A percentile compares a stretch with the other conserved stretches of the same genome.
Conservation (phyloP, 495 filamentous ascomycete species). For the Penicillium flavigenum region DNA sequence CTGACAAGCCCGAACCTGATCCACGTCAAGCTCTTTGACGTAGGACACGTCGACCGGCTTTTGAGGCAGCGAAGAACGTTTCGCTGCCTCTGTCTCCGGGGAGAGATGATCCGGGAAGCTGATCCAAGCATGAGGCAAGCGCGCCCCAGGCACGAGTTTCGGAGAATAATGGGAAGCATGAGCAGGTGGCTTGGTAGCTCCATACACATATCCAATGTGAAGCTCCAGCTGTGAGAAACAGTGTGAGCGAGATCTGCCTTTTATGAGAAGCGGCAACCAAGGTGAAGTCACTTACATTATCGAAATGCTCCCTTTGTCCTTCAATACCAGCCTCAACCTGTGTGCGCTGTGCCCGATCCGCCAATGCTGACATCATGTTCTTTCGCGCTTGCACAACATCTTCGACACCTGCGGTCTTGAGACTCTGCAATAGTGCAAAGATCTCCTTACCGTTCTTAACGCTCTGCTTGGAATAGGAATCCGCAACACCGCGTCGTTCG, state of each 20-base stretch:
- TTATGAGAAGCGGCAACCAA: neutral
- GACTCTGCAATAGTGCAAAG: conserved; percentile 24
- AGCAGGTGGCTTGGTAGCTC: conserved; percentile 20
- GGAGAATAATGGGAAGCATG: conserved; percentile 27
- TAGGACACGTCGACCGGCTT: conserved; percentile 23
- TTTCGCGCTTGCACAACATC: conserved; percentile 11
- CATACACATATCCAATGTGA: conserved; percentile 36
- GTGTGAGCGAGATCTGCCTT: neutral
- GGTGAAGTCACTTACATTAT: conserved; percentile 20
- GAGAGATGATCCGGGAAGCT: neutral
- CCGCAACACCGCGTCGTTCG: conserved; percentile 28
- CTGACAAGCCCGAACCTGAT: conserved; percentile 15
- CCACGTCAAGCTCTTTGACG: conserved; percentile 17
- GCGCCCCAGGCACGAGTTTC: conserved; percentile 22
- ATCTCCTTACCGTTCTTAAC: conserved; percentile 35
- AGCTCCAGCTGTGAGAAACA: conserved; percentile 17
- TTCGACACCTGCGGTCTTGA: conserved; percentile 23
- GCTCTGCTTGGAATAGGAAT: conserved; percentile 29
- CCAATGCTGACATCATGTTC: conserved; percentile 8
- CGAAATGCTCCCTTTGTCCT: conserved; percentile 31
- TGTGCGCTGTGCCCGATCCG: conserved; percentile 7
- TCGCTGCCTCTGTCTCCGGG: neutral
- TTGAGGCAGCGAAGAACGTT: neutral
- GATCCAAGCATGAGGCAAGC: conserved; percentile 31
- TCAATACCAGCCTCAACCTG: conserved; percentile 21